Evolutionary conservation across 2,329 filamentous ascomycete species (phyloP).

Genomic region (Paecilomyces sp.): DNA sequence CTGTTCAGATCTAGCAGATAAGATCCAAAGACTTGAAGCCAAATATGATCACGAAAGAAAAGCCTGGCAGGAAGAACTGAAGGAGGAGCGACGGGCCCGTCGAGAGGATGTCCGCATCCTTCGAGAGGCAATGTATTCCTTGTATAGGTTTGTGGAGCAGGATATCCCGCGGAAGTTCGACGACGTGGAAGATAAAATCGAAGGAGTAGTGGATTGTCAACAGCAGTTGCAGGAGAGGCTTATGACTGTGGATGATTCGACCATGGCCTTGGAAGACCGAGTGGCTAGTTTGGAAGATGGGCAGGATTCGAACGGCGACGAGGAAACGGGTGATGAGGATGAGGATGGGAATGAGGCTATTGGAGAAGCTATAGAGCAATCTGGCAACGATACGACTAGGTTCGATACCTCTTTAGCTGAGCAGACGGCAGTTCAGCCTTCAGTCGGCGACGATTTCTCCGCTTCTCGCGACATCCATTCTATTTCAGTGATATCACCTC

Average conservation of each 20-base stretch:
- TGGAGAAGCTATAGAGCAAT: not conserved
- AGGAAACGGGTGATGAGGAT: not conserved
- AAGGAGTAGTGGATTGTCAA: constrained; percentile 17
- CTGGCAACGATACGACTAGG: not conserved
- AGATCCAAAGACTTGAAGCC: constrained; percentile 17
- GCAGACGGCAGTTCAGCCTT: not conserved
- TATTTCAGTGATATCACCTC: not conserved
- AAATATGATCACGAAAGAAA: constrained; percentile 16
- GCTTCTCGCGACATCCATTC: not conserved
- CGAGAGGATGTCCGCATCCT: constrained; percentile 19
- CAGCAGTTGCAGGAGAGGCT: constrained; percentile 17
- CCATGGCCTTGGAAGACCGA: constrained; percentile 13
- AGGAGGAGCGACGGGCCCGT: constrained; percentile 16
- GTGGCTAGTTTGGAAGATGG: constrained; percentile 14
- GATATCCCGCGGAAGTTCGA: constrained; percentile 17
- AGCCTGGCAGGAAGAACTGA: constrained; percentile 13
- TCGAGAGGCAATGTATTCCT: constrained; percentile 20
- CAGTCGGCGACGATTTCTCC: not conserved
- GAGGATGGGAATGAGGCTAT: not conserved
- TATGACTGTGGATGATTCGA: constrained; percentile 17
- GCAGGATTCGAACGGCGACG: not conserved
- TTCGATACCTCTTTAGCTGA: not conserved
- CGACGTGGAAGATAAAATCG: constrained; percentile 20
- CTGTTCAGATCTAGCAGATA: constrained; percentile 12
- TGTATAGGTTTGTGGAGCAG: constrained; percentile 18